These are phyloP conservation scores for Henckelia pumila DNA, from an alignment of 257 asterid genomes.

Conservation along the genomic window DNA sequence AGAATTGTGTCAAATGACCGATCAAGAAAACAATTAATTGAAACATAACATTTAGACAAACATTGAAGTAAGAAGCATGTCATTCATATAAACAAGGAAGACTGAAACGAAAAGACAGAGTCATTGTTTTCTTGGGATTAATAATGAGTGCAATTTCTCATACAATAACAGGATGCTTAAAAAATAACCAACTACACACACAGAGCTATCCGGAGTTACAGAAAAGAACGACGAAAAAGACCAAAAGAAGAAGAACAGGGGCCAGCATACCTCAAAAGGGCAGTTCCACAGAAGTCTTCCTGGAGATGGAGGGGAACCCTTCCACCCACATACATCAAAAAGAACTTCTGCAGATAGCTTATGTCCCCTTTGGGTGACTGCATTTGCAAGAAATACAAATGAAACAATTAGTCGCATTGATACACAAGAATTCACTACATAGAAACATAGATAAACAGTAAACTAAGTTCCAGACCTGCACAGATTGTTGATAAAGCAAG, in stretches of 20 bases:
- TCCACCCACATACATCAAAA: conserved; percentile 96
- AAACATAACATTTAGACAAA: background rate
- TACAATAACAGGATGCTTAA: background rate
- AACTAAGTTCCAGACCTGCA: conserved; percentile 47
- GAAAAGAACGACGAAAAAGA: background rate
- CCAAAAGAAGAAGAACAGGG: background rate
- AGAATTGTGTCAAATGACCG: background rate
- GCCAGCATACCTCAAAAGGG: conserved; percentile 68
- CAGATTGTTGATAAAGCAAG: conserved; percentile 88
- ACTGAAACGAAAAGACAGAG: too few relatives aligned
- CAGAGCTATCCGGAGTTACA: background rate
- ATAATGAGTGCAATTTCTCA: background rate
- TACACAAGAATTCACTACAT: conserved; percentile 11
- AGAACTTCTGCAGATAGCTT: conserved; percentile 89
- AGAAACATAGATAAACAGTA: background rate
- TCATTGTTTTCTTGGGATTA: background rate
- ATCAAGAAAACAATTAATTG: conserved; percentile 1
- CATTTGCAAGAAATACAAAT: conserved; percentile 17
- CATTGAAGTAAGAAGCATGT: too few relatives aligned
- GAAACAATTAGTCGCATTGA: conserved; percentile 17
- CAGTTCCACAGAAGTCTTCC: conserved; percentile 98
- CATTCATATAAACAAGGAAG: background rate
- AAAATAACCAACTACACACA: background rate
- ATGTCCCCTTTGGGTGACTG: conserved; percentile 99
- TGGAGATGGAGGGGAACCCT: conserved; percentile 92